These are phyloP conservation scores for Triticum aestivum DNA, from an alignment of 176 grass and related monocot genomes.

Conservation along the genomic window IWGSC_CS_RefSeq_v2.1 NC_057797.1:469223570-469224069, in stretches of 20 bases:
- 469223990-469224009: not conserved
- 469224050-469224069: not conserved
- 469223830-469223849: too few relatives aligned
- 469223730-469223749: too few relatives aligned
- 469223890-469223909: not conserved
- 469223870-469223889: not conserved
- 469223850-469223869: not conserved
- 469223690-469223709: too few relatives aligned
- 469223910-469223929: not conserved
- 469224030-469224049: not conserved
- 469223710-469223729: too few relatives aligned
- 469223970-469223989: not conserved
- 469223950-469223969: not conserved
- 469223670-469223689: too few relatives aligned
- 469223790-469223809: not conserved
- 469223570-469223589: too few relatives aligned
- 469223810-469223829: not conserved
- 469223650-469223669: too few relatives aligned
- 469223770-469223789: not conserved
- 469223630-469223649: too few relatives aligned
- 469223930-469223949: not conserved
- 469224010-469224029: not conserved
- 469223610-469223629: too few relatives aligned
- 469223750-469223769: too few relatives aligned
- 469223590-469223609: too few relatives aligned